Percentiles rank a stretch among this genome's conserved stretches.
Evolutionary conservation across 2,329 filamentous ascomycete genomes (phyloP).

Genomic region (Spiromastix sp.): DNA sequence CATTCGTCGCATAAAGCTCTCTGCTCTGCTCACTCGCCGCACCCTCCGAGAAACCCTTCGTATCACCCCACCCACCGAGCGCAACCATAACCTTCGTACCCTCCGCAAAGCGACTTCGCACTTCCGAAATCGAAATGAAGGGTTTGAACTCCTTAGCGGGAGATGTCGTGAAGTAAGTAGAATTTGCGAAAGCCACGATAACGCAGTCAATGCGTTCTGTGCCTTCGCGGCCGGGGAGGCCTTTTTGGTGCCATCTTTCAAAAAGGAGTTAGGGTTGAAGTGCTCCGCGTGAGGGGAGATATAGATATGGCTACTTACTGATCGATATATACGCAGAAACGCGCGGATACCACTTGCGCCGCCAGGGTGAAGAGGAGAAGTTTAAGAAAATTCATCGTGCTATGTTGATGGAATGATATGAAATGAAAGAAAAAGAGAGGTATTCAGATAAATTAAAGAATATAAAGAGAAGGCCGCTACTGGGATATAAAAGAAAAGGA

Average conservation of each 20-base stretch:
- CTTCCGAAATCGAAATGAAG: constrained; percentile 42
- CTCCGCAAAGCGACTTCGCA: constrained; percentile 43
- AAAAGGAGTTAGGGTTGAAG: neutral
- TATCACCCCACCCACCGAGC: constrained; percentile 61
- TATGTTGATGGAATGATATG: too few relatives aligned
- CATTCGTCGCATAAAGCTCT: constrained; percentile 51
- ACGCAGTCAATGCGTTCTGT: constrained; percentile 44
- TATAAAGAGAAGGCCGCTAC: too few relatives aligned
- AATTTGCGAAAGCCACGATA: constrained; percentile 45
- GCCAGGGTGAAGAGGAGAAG: constrained; percentile 19
- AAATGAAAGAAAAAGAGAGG: too few relatives aligned
- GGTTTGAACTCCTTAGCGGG: constrained; percentile 38
- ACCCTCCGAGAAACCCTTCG: constrained; percentile 46
- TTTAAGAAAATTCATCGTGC: constrained; percentile 1
- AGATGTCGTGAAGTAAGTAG: constrained; percentile 39
- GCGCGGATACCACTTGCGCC: constrained; percentile 20
- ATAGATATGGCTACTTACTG: constrained; percentile 25
- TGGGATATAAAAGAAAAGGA: too few relatives aligned
- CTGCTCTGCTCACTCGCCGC: constrained; percentile 44
- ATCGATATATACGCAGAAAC: constrained; percentile 38
- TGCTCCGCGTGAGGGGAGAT: neutral
- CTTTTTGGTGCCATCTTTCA: constrained; percentile 32
- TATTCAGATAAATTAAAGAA: too few relatives aligned
- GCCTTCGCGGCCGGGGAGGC: constrained; percentile 22
- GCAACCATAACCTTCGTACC: constrained; percentile 56